A percentile compares a stretch with the other conserved stretches of the same genome.
Evolutionary conservation across 208 protist species (phyloP).

Genomic region (Leishmania lainsoni): DNA sequence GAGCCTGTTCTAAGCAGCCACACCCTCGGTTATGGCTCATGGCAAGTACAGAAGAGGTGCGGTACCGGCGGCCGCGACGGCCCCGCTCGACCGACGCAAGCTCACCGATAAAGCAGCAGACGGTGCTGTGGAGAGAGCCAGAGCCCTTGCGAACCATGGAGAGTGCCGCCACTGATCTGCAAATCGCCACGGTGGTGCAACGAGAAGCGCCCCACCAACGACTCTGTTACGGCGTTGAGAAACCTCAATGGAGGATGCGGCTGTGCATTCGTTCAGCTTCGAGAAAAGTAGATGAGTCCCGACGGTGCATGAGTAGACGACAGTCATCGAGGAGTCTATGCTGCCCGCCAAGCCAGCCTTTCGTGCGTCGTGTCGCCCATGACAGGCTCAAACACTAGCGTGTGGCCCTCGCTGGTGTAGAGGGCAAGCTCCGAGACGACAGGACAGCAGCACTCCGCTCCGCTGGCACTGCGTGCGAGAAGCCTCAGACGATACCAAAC

Average conservation of each 20-base stretch:
- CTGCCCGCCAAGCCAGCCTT: not conserved
- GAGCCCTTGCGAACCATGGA: slow-evolving; percentile 8
- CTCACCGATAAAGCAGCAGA: not conserved
- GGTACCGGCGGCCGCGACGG: slow-evolving; percentile 7
- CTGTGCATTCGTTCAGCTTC: not conserved
- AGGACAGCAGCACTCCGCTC: not conserved
- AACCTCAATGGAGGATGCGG: not conserved
- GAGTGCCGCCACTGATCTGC: slow-evolving; percentile 31
- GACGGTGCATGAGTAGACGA: slow-evolving; percentile 21
- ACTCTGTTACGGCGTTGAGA: not conserved
- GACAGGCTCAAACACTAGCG: slow-evolving; percentile 25
- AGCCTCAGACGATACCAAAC: slow-evolving; percentile 16
- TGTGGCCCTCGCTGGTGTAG: slow-evolving; percentile 20
- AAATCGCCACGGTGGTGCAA: slow-evolving; percentile 30
- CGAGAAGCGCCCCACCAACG: slow-evolving; percentile 9
- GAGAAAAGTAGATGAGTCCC: slow-evolving; percentile 18
- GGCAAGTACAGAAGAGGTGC: slow-evolving; percentile 11
- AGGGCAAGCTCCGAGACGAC: slow-evolving; percentile 13
- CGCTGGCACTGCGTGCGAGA: not conserved
- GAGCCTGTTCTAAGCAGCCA: slow-evolving; percentile 21
- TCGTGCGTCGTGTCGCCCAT: not conserved
- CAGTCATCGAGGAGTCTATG: not conserved
- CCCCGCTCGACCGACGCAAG: not conserved
- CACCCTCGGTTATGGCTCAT: slow-evolving; percentile 24
- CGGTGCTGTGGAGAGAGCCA: slow-evolving; percentile 2